Percentiles rank a stretch among this genome's conserved stretches.
Evolutionary conservation across 2,329 filamentous ascomycete species (phyloP).

Genomic region (Microdochium paspali): DNA sequence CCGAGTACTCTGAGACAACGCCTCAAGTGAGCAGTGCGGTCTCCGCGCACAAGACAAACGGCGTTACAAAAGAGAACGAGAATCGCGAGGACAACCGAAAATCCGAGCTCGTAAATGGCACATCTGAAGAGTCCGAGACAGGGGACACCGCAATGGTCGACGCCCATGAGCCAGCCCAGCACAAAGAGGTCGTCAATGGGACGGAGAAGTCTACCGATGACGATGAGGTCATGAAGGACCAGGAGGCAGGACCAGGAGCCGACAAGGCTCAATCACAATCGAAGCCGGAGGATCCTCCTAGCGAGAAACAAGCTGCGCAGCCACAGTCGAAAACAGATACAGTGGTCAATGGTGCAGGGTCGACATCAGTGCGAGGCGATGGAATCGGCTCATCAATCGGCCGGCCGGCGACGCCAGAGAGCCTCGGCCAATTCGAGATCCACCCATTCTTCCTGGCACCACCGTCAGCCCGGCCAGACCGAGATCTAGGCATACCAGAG

Average conservation of each 20-base stretch:
- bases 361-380: not conserved
- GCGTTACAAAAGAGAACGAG: not conserved
- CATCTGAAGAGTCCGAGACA: conserved; percentile 4
- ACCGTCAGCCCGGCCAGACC: conserved; percentile 49
- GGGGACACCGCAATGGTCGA: conserved; percentile 20
- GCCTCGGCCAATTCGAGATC: conserved; percentile 40
- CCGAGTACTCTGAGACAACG: conserved; percentile 27
- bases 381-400: conserved; percentile 1
- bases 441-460: conserved; percentile 70
- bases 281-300: not conserved
- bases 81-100: conserved; percentile 13
- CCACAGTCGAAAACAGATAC: not conserved
- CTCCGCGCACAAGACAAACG: conserved; percentile 5
- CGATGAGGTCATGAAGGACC: conserved; percentile 1
- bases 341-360: not conserved
- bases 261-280: not conserved
- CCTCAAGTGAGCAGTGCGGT: conserved; percentile 3
- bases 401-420: conserved; percentile 5
- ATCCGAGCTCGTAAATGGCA: conserved; percentile 3
- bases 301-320: not conserved
- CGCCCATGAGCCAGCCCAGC: conserved; percentile 5
- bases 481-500: conserved; percentile 62
- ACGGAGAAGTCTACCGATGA: conserved; percentile 4
- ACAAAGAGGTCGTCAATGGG: conserved; percentile 11
- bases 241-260: not conserved